Percentiles rank a stretch among this genome's conserved stretches.
These are phyloP conservation scores for Hypoxylon intermedium DNA, from an alignment of 495 filamentous ascomycete genomes.

Conservation along the genomic window DNA sequence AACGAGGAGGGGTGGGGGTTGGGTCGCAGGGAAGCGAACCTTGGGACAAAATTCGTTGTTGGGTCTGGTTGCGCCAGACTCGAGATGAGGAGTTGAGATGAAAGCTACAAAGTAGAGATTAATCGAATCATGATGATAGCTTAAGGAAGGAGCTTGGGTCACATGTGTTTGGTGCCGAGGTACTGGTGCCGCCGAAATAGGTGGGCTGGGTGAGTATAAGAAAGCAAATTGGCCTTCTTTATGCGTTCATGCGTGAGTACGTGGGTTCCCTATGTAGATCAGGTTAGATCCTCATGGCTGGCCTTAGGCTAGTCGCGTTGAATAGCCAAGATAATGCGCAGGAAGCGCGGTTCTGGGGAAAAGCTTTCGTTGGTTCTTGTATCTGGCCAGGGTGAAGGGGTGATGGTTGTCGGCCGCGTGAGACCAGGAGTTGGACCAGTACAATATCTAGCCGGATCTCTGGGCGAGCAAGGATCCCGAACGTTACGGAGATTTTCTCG, in stretches of 20 bases:
- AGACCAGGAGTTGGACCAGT: slow-evolving; percentile 5
- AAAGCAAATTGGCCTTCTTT: slow-evolving; percentile 37
- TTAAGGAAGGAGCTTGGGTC: slow-evolving; percentile 32
- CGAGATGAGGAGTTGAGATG: slow-evolving; percentile 23
- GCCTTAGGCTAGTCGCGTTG: slow-evolving; percentile 23
- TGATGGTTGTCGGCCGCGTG: slow-evolving; percentile 9
- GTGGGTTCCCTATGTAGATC: slow-evolving; percentile 29
- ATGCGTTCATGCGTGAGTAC: slow-evolving; percentile 38
- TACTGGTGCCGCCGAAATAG: slow-evolving; percentile 39
- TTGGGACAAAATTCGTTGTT: slow-evolving; percentile 8
- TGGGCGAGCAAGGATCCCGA: slow-evolving; percentile 29
- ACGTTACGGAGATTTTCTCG: slow-evolving; percentile 35
- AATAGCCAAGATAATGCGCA: slow-evolving; percentile 17
- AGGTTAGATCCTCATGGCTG: slow-evolving; percentile 30
- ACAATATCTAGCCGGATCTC: slow-evolving; percentile 36
- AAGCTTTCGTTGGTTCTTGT: slow-evolving; percentile 7
- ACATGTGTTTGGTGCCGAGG: slow-evolving; percentile 28
- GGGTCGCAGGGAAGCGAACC: slow-evolving; percentile 6
- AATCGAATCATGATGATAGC: background rate
- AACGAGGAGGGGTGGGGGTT: slow-evolving; percentile 13
- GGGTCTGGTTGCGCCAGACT: slow-evolving; percentile 1
- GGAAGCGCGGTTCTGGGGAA: slow-evolving; percentile 12
- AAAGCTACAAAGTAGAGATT: background rate
- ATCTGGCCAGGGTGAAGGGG: slow-evolving; percentile 3
- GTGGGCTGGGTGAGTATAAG: slow-evolving; percentile 24